Conservation (phyloP, 495 filamentous ascomycete species). For the Penicillium ucsense region DNA sequence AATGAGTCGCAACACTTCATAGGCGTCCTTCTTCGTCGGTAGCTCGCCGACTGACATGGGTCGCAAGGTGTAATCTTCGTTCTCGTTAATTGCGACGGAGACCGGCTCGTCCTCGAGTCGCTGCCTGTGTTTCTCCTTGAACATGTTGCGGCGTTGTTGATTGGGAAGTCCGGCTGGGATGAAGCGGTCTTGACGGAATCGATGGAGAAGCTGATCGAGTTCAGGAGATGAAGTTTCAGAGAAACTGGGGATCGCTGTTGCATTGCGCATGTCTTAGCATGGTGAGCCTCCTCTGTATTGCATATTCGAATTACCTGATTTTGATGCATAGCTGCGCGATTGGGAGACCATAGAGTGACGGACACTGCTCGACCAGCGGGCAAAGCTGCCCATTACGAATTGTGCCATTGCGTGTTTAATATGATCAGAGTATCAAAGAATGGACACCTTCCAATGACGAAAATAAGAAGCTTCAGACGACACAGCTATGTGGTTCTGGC, state of each 20-base stretch:
- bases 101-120: conserved; percentile 49
- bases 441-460: background rate
- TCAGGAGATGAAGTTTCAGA: conserved; percentile 38
- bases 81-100: conserved; percentile 46
- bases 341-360: conserved; percentile 26
- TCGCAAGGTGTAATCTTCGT: conserved; percentile 45
- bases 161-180: conserved; percentile 50
- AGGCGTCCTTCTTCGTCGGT: conserved; percentile 28
- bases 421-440: background rate
- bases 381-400: conserved; percentile 29
- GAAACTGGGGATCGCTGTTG: conserved; percentile 39
- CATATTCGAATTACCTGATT: conserved; percentile 17
- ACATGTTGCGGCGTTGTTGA: conserved; percentile 46
- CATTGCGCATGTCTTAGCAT: background rate
- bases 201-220: conserved; percentile 40
- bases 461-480: background rate
- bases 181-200: conserved; percentile 54
- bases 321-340: conserved; percentile 23
- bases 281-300: background rate
- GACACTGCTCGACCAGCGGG: conserved; percentile 25
- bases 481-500: background rate
- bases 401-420: conserved; percentile 24
- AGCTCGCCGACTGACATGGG: conserved; percentile 32
- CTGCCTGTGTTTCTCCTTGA: conserved; percentile 38
- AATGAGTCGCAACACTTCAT: conserved; percentile 37